Evolutionary conservation across 176 grass and related monocot species (phyloP), one percentile per base, ranked within the genome.

Genomic region (Cenchrus purpureus): DNA sequence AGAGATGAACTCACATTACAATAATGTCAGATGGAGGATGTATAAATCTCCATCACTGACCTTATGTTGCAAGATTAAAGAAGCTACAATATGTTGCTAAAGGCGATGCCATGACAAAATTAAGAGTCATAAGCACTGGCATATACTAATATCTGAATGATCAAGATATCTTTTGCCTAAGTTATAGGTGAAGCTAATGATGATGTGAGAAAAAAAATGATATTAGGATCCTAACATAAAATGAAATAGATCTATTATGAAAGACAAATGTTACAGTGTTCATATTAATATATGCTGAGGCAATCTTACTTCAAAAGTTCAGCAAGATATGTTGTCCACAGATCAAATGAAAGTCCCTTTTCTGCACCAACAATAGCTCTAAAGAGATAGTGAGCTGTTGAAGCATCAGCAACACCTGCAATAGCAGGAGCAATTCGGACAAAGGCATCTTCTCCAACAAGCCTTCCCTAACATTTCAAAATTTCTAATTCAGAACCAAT

Each of bases 401-500:
- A 59, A 83, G 89, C 32, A 63, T 98, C 93, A 87, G 91, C 88
- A 54, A 94, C 88, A 89, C 93, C 93, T 69, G 86, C 87, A 82
- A 98, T 82, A 82, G 91, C 91, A 75, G 97, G 88, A 73, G 91
- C 91, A 92, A 98, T 94, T 89, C 90, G 89, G 74, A 95, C 88
- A 92, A 95, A 98, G 63, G 93, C 93, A n/a, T 95, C 89, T 89
- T 94, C 93, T 83, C 88, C 88, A 91, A 95, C 93, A 85, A 95
- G 55, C 83, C 84, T 94, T 73, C 91, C 93, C 97, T 98, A 89
- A 68, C 79, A 85, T 68, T 70, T 86, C 76, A 86, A 78, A 84
- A 76, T 71, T 86, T 25, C 15, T 13, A 89, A 88, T 29, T 89
- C 54, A 85, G 73, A 87, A 70, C 68, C 10, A 16, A 57, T 12